Conservation (phyloP, 192 early-diverging fungal species). For the Gamsiella multidivaricata region DNA sequence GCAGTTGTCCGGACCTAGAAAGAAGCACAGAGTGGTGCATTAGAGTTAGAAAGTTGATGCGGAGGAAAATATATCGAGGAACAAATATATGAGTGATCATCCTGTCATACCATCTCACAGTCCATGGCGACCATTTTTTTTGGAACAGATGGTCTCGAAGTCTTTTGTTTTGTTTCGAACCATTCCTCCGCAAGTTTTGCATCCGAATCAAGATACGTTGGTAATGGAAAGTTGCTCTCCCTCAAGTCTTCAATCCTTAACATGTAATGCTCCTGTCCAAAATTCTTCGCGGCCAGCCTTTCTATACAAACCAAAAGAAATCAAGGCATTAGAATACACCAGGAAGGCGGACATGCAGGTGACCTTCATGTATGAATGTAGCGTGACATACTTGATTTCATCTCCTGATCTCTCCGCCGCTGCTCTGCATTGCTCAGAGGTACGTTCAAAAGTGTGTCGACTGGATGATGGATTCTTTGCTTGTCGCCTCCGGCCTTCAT, state of each 20-base stretch:
- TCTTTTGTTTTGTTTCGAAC: slow-evolving; percentile 22
- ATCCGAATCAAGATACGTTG: slow-evolving; percentile 14
- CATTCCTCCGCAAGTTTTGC: slow-evolving; percentile 6
- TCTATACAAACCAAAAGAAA: slow-evolving; percentile 3
- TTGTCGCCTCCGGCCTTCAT: slow-evolving; percentile 46
- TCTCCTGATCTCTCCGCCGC: slow-evolving; percentile 5
- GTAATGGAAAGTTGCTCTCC: slow-evolving; percentile 31
- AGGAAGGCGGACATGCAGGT: no score
- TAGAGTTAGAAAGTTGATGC: background rate
- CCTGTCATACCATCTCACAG: slow-evolving; percentile 70
- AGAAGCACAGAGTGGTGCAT: background rate
- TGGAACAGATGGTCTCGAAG: background rate
- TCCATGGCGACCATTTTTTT: slow-evolving; percentile 61
- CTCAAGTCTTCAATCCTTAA: slow-evolving; percentile 10
- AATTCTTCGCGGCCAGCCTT: background rate
- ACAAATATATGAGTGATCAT: no score
- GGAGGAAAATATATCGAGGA: no score
- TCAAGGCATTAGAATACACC: no score
- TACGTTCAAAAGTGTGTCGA: slow-evolving; percentile 24
- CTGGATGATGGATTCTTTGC: slow-evolving; percentile 17
- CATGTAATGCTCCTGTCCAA: slow-evolving; percentile 19
- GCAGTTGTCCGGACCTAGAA: slow-evolving; percentile 41
- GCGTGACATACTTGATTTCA: slow-evolving; percentile 8
- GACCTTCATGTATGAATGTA: no score
- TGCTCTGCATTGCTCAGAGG: slow-evolving; percentile 36